Base-by-base conservation (phyloP, 108 stramenopile genomes). In the Nitzschia putrida region DNA sequence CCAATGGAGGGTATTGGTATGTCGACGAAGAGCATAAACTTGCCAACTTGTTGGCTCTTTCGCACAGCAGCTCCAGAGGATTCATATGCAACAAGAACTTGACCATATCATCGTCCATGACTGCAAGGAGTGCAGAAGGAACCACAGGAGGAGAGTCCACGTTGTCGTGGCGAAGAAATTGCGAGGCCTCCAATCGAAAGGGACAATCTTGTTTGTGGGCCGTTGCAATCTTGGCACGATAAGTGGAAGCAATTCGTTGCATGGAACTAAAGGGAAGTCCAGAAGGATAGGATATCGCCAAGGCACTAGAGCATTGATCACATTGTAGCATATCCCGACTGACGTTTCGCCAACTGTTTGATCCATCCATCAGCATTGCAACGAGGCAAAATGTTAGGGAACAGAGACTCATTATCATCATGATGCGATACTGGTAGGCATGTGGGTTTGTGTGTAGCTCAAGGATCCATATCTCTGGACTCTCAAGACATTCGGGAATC, bases 371-470 rank as follows among this genome's bases (percentile, higher is more conserved):
- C n/a, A n/a, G n/a, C n/a, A n/a, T n/a, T n/a, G n/a, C n/a, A n/a
- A n/a, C n/a, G n/a, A n/a, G n/a, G n/a, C n/a, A n/a, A n/a, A n/a
- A n/a, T n/a, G n/a, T n/a, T n/a, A n/a, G n/a, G n/a, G n/a, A n/a
- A n/a, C n/a, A n/a, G n/a, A n/a, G n/a, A n/a, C n/a, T n/a, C n/a
- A n/a, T n/a, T n/a, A n/a, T n/a, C n/a, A 21, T 38, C 0, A 51
- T 45, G 57, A 40, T 7, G 26, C 56, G 22, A 56, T 18, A 66
- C 20, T 47, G 41, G 42, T 26, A 54, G 34, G n/a, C 41, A 4
- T 88, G 83, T 88, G 53, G 57, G 72, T 81, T 72, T 66, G 57
- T 76, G 86, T 85, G 86, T 88, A 88, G 86, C 84, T 77, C 67
- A 53, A 72, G 59, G 72, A 73, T 60, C 77, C 77, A 80, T 64